Base-by-base conservation (phyloP, 2,329 filamentous ascomycete genomes). In the Domatiomyces globalis region DNA sequence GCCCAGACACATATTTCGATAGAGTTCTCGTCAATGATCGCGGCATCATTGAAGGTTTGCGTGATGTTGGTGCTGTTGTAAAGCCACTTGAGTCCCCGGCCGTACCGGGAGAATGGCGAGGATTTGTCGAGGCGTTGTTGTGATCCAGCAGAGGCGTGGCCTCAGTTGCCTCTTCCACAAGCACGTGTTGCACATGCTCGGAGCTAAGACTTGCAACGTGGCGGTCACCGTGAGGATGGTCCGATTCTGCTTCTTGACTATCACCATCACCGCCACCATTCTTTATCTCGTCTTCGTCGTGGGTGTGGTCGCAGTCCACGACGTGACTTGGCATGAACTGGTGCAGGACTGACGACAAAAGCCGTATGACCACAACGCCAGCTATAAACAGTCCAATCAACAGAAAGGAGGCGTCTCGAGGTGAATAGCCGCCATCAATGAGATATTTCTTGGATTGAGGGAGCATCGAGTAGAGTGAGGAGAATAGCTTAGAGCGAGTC, bases 401-500 rank as follows among this genome's bases (percentile, higher is more conserved):
- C 0, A 65, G 63, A 54, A 67, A 74, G 3, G 71, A 83, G 5
- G 89, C 86, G 1, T 69, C 64, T 55, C 81, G 78, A 2, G 85
- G 73, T 6, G 78, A 74, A 67, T 82, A 81, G 15, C 81, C 82
- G 49, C 81, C 84, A 50, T 80, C 74, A 53, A 76, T 72, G 2
- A 98, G 75, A 63, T 94, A 95, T 42, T 73, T 74, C 63, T 84
- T 88, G 1, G 90, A 82, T 18, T 86, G 87, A 8, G 90, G 90
- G 6, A 96, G 76, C 85, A 96, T 95, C 67, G 83, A 92, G 67
- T 89, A 94, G 27, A 96, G 70, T 1, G 90, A 83, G 36, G 89
- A 95, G 67, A 95, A 95, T 43, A 95, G 77, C 88, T 95, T 61
- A 4, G 48, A 5, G 42, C 43, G 9, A 9, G 42, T 58, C 42